These are phyloP conservation scores for grape (Vitis vinifera) DNA, from an alignment of 164 flowering plant genomes.

Conservation along the genomic window ASM3070453v1 NC_081815.1:4690001-4690500, in stretches of 20 bases:
- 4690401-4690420: no score
- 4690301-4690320: no score
- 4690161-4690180: not conserved
- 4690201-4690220: slow-evolving; percentile 5
- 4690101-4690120: slow-evolving; percentile 7
- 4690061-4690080: not conserved
- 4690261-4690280: not conserved
- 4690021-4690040: not conserved
- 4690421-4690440: not conserved
- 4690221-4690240: not conserved
- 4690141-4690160: not conserved
- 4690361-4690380: not conserved
- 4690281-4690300: not conserved
- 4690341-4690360: not conserved
- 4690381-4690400: no score
- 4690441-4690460: not conserved
- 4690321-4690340: no score
- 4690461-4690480: not conserved
- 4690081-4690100: slow-evolving; percentile 10
- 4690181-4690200: slow-evolving; percentile 13
- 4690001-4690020: slow-evolving; percentile 15
- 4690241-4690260: not conserved
- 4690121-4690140: slow-evolving; percentile 7
- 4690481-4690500: not conserved
- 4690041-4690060: not conserved